Evolutionary conservation across 108 stramenopile species (phyloP).

Genomic region (Skeletonema marinoi): DNA sequence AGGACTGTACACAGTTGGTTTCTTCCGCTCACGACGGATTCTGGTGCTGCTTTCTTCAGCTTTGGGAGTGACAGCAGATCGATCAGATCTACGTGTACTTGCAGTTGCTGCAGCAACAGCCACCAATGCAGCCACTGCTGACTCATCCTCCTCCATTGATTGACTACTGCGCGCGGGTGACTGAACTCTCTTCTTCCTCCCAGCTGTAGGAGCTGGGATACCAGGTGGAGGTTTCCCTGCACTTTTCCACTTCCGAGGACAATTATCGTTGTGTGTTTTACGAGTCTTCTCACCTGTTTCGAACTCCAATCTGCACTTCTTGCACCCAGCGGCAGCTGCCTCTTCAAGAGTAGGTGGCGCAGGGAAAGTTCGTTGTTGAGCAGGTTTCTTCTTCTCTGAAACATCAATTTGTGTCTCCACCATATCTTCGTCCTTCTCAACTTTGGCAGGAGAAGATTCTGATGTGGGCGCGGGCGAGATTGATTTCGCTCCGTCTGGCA

Average conservation of each 20-base stretch:
- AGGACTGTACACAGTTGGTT: slow-evolving; percentile 36
- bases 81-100: background rate
- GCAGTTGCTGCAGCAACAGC: slow-evolving; percentile 18
- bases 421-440: background rate
- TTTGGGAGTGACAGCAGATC: background rate
- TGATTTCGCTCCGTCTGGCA: background rate
- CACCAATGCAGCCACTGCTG: slow-evolving; percentile 9
- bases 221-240: slow-evolving; percentile 18
- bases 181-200: background rate
- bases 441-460: too few species aligned
- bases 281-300: slow-evolving; percentile 26
- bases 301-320: slow-evolving; percentile 18
- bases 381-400: background rate
- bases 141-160: background rate
- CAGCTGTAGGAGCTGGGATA: slow-evolving; percentile 15
- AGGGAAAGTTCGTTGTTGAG: background rate
- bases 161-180: background rate
- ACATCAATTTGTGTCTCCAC: background rate
- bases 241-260: slow-evolving; percentile 25
- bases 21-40: slow-evolving; percentile 33
- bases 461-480: background rate
- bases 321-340: slow-evolving; percentile 19
- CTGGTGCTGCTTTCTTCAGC: slow-evolving; percentile 18
- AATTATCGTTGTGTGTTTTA: slow-evolving; percentile 17
- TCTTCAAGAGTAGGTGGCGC: slow-evolving; percentile 3